phyloP scores from a whole-genome alignment of 352 stramenopile genomes.

The Phytophthora pluvialis region DNA sequence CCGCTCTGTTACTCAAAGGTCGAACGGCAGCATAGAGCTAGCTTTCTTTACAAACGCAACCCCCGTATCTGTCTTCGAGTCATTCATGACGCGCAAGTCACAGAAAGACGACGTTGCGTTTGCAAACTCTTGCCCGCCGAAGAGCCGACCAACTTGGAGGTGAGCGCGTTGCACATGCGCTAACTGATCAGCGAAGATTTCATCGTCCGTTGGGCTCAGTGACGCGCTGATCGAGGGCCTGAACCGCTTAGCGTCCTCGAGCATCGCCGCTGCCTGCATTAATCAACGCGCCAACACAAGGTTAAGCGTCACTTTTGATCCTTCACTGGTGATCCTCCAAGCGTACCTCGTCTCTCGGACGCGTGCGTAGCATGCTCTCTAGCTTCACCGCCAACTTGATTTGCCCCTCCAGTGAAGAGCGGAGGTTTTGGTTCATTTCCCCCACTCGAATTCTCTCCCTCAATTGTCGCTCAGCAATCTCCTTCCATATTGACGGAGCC shows the following conservation, averaged over 20 bases:
- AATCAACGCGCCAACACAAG: neutral
- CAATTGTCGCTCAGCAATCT: conserved; percentile 35
- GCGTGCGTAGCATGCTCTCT: conserved; percentile 36
- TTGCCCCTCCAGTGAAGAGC: conserved; percentile 37
- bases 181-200: conserved; percentile 40
- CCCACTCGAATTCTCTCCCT: conserved; percentile 34
- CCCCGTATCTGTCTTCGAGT: conserved; percentile 16
- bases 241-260: conserved; percentile 24
- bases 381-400: conserved; percentile 43
- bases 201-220: conserved; percentile 24
- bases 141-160: conserved; percentile 26
- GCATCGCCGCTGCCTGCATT: conserved; percentile 10
- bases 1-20: conserved; percentile 30
- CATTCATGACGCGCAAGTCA: conserved; percentile 24
- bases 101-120: conserved; percentile 13
- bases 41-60: conserved; percentile 45
- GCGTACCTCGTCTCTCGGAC: conserved; percentile 22
- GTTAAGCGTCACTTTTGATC: neutral
- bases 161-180: conserved; percentile 24
- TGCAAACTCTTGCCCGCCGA: conserved; percentile 25
- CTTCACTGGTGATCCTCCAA: neutral
- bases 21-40: conserved; percentile 43
- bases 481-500: conserved; percentile 32
- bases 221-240: conserved; percentile 10
- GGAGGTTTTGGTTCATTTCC: conserved; percentile 42